Evolutionary conservation across 2,329 filamentous ascomycete species (phyloP), one percentile per base, ranked within the genome.

Genomic region (Colletotrichum simmondsii): DNA sequence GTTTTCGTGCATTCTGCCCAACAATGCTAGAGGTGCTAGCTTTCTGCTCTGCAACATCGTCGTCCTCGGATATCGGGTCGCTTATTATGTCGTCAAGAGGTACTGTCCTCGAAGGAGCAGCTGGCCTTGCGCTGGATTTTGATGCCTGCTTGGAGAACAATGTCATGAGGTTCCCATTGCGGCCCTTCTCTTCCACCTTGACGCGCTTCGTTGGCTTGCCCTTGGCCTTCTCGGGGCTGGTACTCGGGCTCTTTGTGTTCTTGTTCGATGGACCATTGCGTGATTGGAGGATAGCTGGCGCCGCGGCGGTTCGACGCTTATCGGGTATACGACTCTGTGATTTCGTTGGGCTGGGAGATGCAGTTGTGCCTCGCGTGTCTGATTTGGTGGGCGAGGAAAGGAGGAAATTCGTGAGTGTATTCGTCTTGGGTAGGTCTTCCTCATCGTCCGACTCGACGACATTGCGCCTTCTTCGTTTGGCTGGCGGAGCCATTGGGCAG

Each of bases 101-200:
- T n/a, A 80, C 78, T 2, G 80, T 76, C 65, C 80, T 81, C 42
- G 83, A 79, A 1, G 49, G 7, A 8, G 49, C n/a, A 22, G 65
- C 14, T n/a, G 71, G 22, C n/a, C 42, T 73, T 24, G 52, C 57
- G 26, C 19, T 54, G 24, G 84, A 84, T 52, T 84, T 86, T 74
- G 91, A 88, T 8, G 87, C 87, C 78, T 92, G 91, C 62, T 86
- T 91, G 22, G 90, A 91, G 75, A 92, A 92, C 22, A 92, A 84
- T 0, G 88, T 86, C 77, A 87, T 84, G 16, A 92, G 83, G 75
- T 92, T 87, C 4, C 85, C 89, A 7, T 87, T 87, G 74, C 87
- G 89, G 5, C 85, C 86, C 75, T 86, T 89, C 65, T 88, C 87
- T 7, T 85, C 85, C 6, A 79, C 73, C 72, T 85, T 87, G 61